Conservation (phyloP, 192 early-diverging fungal species). For the Radiomyces spectabilis region DNA sequence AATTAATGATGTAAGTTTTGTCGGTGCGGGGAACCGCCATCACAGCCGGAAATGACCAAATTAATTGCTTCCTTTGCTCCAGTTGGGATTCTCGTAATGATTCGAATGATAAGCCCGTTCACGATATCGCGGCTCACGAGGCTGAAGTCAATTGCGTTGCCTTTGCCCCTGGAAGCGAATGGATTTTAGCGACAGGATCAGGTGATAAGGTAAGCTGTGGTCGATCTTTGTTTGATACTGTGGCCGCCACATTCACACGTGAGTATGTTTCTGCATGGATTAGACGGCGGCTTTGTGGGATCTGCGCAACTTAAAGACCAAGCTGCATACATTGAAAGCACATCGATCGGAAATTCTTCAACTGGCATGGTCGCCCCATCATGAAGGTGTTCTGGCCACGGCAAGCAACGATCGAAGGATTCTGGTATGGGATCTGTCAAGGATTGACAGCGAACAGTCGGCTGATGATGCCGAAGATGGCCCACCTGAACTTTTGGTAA, state of each 20-base stretch:
- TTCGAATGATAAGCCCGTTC: slow-evolving; percentile 52
- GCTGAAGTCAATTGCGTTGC: slow-evolving; percentile 93
- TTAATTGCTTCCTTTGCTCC: too few species aligned
- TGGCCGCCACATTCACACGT: too few species aligned
- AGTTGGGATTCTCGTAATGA: slow-evolving; percentile 92
- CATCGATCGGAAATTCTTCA: slow-evolving; percentile 92
- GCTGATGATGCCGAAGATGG: slow-evolving; percentile 96
- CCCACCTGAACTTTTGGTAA: slow-evolving; percentile 89
- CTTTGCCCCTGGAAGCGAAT: slow-evolving; percentile 89
- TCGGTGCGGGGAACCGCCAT: too few species aligned
- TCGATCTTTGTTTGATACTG: too few species aligned
- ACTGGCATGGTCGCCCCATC: slow-evolving; percentile 88
- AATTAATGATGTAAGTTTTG: slow-evolving; percentile 77
- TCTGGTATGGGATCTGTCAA: slow-evolving; percentile 90
- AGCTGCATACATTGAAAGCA: slow-evolving; percentile 79
- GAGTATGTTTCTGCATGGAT: too few species aligned
- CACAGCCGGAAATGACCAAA: neutral
- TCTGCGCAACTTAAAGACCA: slow-evolving; percentile 81
- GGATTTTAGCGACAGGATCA: slow-evolving; percentile 87
- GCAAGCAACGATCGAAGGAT: slow-evolving; percentile 84
- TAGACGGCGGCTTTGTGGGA: slow-evolving; percentile 93
- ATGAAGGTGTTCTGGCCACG: slow-evolving; percentile 88
- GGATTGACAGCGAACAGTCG: slow-evolving; percentile 92
- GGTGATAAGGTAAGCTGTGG: slow-evolving; percentile 70
- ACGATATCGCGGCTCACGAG: slow-evolving; percentile 75